A percentile compares a stretch with the other conserved stretches of the same genome.
Conservation (phyloP, 768 basidiomycete species). For the Termitomyces sp. region DNA sequence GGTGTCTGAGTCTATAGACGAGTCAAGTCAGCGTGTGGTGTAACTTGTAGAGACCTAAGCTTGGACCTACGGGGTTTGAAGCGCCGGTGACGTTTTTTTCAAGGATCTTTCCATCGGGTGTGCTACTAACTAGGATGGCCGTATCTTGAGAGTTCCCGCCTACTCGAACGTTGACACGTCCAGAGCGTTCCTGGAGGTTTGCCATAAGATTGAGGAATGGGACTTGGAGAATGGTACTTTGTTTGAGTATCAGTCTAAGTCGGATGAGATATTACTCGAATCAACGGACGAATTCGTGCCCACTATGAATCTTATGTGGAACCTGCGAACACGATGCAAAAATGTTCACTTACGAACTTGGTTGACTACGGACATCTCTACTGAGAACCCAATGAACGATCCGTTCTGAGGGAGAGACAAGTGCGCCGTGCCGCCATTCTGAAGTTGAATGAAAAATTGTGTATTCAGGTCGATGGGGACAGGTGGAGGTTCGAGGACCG, state of each 20-base stretch:
- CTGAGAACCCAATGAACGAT: conserved; percentile 48
- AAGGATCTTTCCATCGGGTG: conserved; percentile 33
- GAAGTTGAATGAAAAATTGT: conserved; percentile 39
- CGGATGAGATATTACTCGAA: neutral
- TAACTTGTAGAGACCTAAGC: neutral
- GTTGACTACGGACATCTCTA: conserved; percentile 59
- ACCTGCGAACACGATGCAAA: conserved; percentile 18
- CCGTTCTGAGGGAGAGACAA: conserved; percentile 21
- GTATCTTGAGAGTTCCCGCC: conserved; percentile 83
- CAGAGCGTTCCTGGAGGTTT: conserved; percentile 62
- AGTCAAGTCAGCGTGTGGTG: neutral
- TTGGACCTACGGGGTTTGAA: conserved; percentile 14
- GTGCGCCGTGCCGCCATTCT: neutral
- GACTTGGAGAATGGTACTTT: conserved; percentile 42
- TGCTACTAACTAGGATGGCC: conserved; percentile 42
- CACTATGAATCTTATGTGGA: neutral
- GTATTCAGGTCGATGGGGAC: conserved; percentile 40
- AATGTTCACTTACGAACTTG: conserved; percentile 35
- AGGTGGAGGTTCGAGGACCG: conserved; percentile 42
- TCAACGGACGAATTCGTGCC: conserved; percentile 7
- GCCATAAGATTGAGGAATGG: conserved; percentile 75
- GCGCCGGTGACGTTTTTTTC: conserved; percentile 15
- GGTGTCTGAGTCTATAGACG: conserved; percentile 56
- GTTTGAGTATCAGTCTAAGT: neutral
- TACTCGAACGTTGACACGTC: conserved; percentile 55